A percentile compares a stretch with the other conserved stretches of the same genome.
Evolutionary conservation across 441 rosid genomes (phyloP).

Genomic region (Macaranga tanarius): DNA sequence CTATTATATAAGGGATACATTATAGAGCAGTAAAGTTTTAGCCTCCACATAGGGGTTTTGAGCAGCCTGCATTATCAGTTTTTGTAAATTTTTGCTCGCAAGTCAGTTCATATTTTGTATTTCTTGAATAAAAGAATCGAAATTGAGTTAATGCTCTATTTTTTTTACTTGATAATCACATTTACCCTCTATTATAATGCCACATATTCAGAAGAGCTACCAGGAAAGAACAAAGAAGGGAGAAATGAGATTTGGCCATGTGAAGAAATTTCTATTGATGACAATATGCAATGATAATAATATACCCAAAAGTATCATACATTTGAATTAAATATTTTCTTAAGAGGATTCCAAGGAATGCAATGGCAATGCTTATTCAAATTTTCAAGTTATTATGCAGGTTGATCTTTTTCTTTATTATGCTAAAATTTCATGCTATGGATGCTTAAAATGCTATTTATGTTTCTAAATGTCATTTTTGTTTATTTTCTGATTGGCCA

Average conservation of each 20-base stretch:
- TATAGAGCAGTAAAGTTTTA: too few relatives aligned
- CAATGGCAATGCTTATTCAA: conserved; percentile 36
- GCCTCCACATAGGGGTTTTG: too few relatives aligned
- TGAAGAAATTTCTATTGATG: conserved; percentile 57
- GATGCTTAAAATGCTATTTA: not conserved
- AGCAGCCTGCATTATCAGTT: too few relatives aligned
- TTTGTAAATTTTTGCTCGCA: too few relatives aligned
- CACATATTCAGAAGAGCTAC: conserved; percentile 28
- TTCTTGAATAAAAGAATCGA: too few relatives aligned
- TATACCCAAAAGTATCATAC: conserved; percentile 91
- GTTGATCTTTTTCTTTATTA: conserved; percentile 30
- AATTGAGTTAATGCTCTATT: too few relatives aligned
- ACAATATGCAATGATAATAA: too few relatives aligned
- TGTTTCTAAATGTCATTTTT: not conserved
- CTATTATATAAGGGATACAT: too few relatives aligned
- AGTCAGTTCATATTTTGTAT: too few relatives aligned
- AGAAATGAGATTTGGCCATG: conserved; percentile 39
- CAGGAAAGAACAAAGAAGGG: conserved; percentile 30
- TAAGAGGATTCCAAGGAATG: conserved; percentile 59
- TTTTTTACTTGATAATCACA: too few relatives aligned
- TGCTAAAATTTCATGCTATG: not conserved
- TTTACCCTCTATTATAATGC: too few relatives aligned
- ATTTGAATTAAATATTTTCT: conserved; percentile 65
- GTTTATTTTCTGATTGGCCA: not conserved
- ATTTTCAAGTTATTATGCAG: conserved; percentile 59